Evolutionary conservation across 805 yeast genomes (phyloP), one percentile per base, ranked within the genome.

Genomic region (Yamadazyma akitaensis): DNA sequence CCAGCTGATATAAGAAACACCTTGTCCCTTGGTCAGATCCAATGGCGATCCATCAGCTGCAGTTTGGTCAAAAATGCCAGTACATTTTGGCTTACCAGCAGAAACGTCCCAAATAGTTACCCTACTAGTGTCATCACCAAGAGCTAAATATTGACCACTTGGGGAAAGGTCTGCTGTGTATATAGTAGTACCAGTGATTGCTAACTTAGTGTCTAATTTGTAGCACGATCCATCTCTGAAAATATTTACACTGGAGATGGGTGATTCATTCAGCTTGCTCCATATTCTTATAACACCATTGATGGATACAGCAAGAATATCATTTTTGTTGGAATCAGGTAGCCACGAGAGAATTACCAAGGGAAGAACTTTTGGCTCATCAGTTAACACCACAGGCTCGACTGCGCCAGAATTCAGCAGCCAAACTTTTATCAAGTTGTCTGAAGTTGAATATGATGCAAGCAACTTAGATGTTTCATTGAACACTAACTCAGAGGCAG

Each of bases 371-470:
- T 59, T 84, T 89, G 25, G 49, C 2, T 40, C 37, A 30, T 45
- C 48, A 11, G 11, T 13, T 8, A 42, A 35, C 17, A 43, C 34
- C 2, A 30, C 25, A 5, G 40, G 24, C 11, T 47, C 48, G 16
- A 80, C 75, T 49, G 78, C 79, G 19, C 78, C 65, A 28, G 81
- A 77, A 24, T 76, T 75, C 32, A 89, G 85, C 56, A 75, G 79
- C 96, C 96, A 91, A 17, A 89, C 70, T 54, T 88, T 77, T 8
- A 90, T 73, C 0, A 77, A 70, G 46, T 79, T 76, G 60, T 91
- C 97, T 19, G 43, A 55, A 59, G 88, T 96, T 1, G 95, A 82
- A 8, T 88, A 82, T 2, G 91, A 81, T 3, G 89, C 81, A 35
- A 91, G 67, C 26, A 84, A 62, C 53, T 79, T 80, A 13, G 74